Evolutionary conservation across 2,329 filamentous ascomycete species (phyloP), one percentile per base, ranked within the genome.

Genomic region (Fusarium sp.): DNA sequence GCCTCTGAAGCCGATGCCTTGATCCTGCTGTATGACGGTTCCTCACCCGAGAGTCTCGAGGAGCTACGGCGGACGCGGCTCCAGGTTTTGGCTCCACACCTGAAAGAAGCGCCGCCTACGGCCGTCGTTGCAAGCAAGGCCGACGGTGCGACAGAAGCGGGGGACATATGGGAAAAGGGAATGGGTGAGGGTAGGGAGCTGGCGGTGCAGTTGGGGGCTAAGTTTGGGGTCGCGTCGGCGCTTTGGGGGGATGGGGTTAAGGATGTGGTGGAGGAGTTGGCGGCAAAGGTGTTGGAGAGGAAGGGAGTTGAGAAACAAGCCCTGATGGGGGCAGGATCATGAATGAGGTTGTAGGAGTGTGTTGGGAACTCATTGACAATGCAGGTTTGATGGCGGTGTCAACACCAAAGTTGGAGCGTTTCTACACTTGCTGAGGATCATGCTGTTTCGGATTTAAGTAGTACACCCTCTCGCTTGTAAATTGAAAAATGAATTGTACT

Each of bases 231-330:
- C 28, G 56, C 51, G 24, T 70, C 69, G 26, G 55, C 69, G 26
- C 55, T 70, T 46, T 67, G 62, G 55, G 69, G 69, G 17, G 66
- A 72, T 19, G 69, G 69, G 11, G 62, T 72, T 11, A 65, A 65
- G 44, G 69, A 71, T 53, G 62, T 44, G 5, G 62, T 70, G 38
- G 69, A 71, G 50, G 69, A 71, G 56, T 39, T 71, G 56, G 56
- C 62, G 42, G 57, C 57, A 15, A 58, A 28, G 43, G 66, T 68
- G 21, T 38, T 71, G 36, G 57, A 62, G 54, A 45, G 36, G 28
- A 57, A 58, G 42, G 69, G 65, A 17, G 42, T 61, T 36, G 45
- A 26, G 21, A 57, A 61, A 40, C 31, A 50, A 24, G 40, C 17
- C 36, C 33, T 65, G 24, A 53, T 43, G 47, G 65, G 52, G 19